phyloP scores from a whole-genome alignment of 805 yeast genomes.

The Dipodascus geniculatus region DNA sequence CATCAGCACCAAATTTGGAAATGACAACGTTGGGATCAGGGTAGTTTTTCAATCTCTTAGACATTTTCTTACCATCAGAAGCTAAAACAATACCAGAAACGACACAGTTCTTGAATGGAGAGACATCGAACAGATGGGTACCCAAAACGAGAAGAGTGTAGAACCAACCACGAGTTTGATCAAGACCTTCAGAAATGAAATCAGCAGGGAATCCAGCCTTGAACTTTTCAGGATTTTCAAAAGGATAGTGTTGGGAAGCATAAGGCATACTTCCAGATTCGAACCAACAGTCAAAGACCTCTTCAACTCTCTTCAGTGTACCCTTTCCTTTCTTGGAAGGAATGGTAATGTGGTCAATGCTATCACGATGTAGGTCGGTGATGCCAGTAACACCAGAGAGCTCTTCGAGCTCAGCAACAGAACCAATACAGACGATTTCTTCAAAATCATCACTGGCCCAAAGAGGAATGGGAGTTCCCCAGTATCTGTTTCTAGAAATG shows the following conservation, averaged over 20 bases:
- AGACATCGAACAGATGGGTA: conserved; percentile 81
- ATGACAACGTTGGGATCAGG: conserved; percentile 86
- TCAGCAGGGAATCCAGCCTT: conserved; percentile 82
- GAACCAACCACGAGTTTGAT: conserved; percentile 99
- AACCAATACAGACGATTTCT: conserved; percentile 89
- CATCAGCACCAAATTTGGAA: conserved; percentile 93
- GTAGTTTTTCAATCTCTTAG: conserved; percentile 93
- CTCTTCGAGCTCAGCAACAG: conserved; percentile 74
- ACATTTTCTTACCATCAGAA: conserved; percentile 98
- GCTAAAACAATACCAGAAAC: conserved; percentile 96
- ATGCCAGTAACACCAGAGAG: conserved; percentile 73
- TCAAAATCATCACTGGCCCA: conserved; percentile 93
- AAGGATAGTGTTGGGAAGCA: conserved; percentile 94
- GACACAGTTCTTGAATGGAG: conserved; percentile 91
- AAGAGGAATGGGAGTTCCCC: conserved; percentile 99
- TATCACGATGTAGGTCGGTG: conserved; percentile 89
- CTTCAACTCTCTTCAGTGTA: conserved; percentile 77
- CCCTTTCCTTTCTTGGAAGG: conserved; percentile 91
- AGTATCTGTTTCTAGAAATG: conserved; percentile 93
- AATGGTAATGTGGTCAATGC: conserved; percentile 81
- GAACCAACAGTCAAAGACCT: conserved; percentile 99
- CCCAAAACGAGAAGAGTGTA: conserved; percentile 93
- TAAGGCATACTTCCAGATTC: conserved; percentile 99
- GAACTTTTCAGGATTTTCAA: conserved; percentile 69
- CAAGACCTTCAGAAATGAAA: conserved; percentile 96